phyloP scores from a whole-genome alignment of 768 basidiomycete genomes.

The Macrolepiota dolichaula region DNA sequence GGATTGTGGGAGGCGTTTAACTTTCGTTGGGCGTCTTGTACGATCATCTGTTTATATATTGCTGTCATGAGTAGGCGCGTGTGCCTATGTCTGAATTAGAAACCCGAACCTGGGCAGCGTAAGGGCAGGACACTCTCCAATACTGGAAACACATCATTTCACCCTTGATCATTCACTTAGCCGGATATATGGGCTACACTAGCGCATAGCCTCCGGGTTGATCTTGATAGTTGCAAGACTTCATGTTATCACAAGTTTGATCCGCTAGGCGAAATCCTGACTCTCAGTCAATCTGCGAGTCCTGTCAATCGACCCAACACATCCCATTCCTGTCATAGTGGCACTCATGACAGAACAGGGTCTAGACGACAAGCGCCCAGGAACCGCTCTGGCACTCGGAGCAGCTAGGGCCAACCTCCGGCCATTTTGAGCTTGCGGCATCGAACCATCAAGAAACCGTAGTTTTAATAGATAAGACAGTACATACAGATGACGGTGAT shows the following conservation, averaged over 20 bases:
- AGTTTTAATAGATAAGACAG: background rate
- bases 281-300: background rate
- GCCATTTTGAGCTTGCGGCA: background rate
- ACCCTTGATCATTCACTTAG: background rate
- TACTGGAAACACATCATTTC: background rate
- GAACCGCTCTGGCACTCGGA: background rate
- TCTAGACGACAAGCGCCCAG: background rate
- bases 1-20: background rate
- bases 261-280: no score
- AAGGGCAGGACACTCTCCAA: no score
- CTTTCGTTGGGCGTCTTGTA: background rate
- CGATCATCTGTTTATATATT: background rate
- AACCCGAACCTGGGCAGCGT: background rate
- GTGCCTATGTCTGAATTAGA: background rate
- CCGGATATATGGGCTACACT: background rate
- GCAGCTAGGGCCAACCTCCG: background rate
- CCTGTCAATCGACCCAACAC: background rate
- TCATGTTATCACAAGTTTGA: no score
- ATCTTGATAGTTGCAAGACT: no score
- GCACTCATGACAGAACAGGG: background rate
- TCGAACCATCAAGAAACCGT: background rate
- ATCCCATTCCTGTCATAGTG: background rate
- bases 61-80: background rate
- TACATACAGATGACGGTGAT: background rate
- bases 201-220: background rate